Evolutionary conservation across 495 filamentous ascomycete genomes (phyloP), one percentile per base, ranked within the genome.

Genomic region (Hypoxylon intermedium): DNA sequence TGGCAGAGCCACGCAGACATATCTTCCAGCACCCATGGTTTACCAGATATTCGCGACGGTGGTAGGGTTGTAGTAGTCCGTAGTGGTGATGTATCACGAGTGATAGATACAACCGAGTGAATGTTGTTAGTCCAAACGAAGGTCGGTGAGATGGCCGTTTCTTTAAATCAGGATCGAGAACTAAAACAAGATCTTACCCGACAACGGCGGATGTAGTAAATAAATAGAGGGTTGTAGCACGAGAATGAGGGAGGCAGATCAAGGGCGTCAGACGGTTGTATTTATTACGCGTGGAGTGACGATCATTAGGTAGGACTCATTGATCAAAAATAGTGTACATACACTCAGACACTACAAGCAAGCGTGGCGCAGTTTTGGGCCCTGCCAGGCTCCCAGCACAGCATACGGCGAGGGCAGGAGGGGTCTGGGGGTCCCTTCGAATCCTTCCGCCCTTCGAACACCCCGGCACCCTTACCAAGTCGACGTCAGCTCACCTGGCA

Each of bases 1-100:
- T 49, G 92, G 91, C 75, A 87, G 77, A 77, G 87, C 82, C 78
- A 94, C 91, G 76, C 91, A 95, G 63, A 87, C 76, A 60, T 92
- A 82, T 66, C 91, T 84, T 65, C 89, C 91, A 63, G 81, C 81
- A 42, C 85, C 83, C 85, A 89, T 89, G 57, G 56, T 83, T 52
- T 70, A 70, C 18, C 49, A 34, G 19, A 2, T 43, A 28, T 50
- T 26, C 13, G 37, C 47, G 53, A 45, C 30, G 26, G 16, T 26
- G 7, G 24, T 26, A 26, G 24, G 24, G 24, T 26, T 4, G 20
- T 26, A 33, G 23, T 28, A 11, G 34, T 37, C 21, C 12, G n/a
- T 31, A 33, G 15, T 16, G 18, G 20, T 19, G 24, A 52, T n/a
- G 12, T 30, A n/a, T 28, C 26, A 24, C 12, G 19, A 3, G 33